These are phyloP conservation scores for Uronychia binucleata DNA, from an alignment of 73 alveolate species.

Conservation along the genomic window DNA sequence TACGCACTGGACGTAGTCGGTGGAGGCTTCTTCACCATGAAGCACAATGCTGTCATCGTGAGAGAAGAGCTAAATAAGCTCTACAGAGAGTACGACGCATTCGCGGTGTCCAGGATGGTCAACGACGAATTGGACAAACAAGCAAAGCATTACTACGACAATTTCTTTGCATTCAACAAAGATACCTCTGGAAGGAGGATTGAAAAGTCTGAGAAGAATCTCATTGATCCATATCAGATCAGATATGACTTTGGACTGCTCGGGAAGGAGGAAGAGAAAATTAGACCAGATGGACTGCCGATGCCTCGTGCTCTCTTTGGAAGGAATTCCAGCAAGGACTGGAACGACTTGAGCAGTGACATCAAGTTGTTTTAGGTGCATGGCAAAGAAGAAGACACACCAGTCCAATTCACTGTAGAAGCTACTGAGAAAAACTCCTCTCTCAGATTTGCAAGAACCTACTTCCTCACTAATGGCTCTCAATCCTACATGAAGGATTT, in stretches of 20 bases:
- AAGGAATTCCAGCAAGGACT: constrained; percentile 37
- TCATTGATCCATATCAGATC: constrained; percentile 35
- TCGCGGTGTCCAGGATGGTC: constrained; percentile 44
- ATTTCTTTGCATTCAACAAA: constrained; percentile 43
- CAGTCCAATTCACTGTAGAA: constrained; percentile 55
- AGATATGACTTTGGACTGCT: constrained; percentile 51
- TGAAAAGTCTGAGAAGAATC: constrained; percentile 56
- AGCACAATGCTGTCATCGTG: constrained; percentile 49
- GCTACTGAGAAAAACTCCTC: constrained; percentile 50
- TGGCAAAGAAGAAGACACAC: constrained; percentile 25
- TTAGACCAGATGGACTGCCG: constrained; percentile 44
- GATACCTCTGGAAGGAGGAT: constrained; percentile 44
- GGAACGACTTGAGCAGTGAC: constrained; percentile 9
- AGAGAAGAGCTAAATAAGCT: constrained; percentile 40
- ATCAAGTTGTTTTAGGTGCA: constrained; percentile 34
- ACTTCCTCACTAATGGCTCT: constrained; percentile 36
- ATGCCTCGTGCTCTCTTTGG: constrained; percentile 58
- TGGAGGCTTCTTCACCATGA: constrained; percentile 72
- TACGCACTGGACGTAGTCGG: constrained; percentile 72
- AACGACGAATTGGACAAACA: constrained; percentile 56
- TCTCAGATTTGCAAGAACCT: constrained; percentile 63
- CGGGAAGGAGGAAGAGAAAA: constrained; percentile 17
- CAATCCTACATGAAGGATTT: constrained; percentile 51
- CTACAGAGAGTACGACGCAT: constrained; percentile 62
- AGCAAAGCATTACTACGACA: constrained; percentile 56